These are phyloP conservation scores for Solanum appendiculatum DNA, from an alignment of 257 asterid genomes.

Conservation along the genomic window DNA sequence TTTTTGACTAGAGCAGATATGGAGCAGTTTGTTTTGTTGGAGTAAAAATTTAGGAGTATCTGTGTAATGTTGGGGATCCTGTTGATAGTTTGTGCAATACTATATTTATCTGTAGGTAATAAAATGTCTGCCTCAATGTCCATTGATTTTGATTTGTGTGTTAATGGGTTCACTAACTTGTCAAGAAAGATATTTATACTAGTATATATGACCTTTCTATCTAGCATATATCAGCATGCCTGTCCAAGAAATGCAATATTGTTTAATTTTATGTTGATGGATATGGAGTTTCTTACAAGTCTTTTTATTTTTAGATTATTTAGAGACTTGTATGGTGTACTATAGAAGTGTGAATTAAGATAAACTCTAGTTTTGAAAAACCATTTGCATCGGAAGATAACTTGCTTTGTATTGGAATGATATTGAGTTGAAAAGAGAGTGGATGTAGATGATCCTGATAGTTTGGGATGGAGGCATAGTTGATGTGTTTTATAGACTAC, in stretches of 20 bases:
- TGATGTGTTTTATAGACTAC: background rate
- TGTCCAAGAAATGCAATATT: background rate
- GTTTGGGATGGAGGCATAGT: background rate
- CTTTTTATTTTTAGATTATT: background rate
- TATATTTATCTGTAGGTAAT: background rate
- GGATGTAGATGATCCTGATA: accelerated
- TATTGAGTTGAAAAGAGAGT: background rate
- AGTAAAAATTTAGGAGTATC: background rate
- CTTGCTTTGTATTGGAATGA: background rate
- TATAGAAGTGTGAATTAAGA: background rate
- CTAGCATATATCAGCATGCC: background rate
- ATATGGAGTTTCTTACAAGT: background rate
- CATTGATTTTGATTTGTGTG: background rate
- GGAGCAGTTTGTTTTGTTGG: background rate
- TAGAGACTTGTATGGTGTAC: background rate
- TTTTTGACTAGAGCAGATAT: background rate
- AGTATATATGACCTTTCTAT: background rate
- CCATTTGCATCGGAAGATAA: background rate
- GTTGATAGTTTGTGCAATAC: background rate
- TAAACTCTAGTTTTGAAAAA: background rate
- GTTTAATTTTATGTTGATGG: background rate
- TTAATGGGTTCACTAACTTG: background rate
- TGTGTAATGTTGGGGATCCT: background rate
- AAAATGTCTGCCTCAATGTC: background rate
- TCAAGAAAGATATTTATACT: background rate